phyloP scores from a whole-genome alignment of 139 green algal species.

The Spirogloea muscicola region DNA sequence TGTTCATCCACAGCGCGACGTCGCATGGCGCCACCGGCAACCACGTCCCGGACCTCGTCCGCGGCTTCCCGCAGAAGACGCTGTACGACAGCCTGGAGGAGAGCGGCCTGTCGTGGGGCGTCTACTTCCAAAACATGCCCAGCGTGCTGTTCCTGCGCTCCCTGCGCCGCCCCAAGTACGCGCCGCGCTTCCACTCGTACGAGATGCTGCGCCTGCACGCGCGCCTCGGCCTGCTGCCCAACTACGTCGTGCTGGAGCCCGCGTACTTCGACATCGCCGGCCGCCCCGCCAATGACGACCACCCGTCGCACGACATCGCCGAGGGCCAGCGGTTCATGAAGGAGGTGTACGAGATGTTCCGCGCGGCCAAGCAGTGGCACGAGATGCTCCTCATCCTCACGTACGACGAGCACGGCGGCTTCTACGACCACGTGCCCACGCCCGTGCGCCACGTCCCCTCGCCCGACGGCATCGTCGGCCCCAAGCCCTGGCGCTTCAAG shows the following conservation, averaged over 20 bases:
- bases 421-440: constrained; percentile 43
- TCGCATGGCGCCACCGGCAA: constrained; percentile 33
- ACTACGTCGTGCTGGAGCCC: constrained; percentile 32
- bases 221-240: constrained; percentile 10
- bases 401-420: constrained; percentile 45
- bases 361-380: constrained; percentile 23
- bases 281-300: constrained; percentile 37
- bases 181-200: constrained; percentile 33
- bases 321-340: constrained; percentile 35
- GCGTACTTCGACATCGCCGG: constrained; percentile 34
- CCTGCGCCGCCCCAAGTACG: constrained; percentile 15
- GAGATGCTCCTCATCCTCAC: constrained; percentile 40
- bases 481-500: constrained; percentile 9
- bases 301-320: constrained; percentile 32
- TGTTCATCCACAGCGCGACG: constrained; percentile 36
- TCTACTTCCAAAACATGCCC: constrained; percentile 39
- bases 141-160: constrained; percentile 22
- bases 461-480: constrained; percentile 29
- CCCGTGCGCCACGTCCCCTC: constrained; percentile 23
- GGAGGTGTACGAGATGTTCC: constrained; percentile 39
- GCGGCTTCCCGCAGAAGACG: constrained; percentile 32
- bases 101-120: constrained; percentile 12
- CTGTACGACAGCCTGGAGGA: constrained; percentile 37
- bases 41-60: not conserved
- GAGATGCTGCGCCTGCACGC: constrained; percentile 22